phyloP scores from a whole-genome alignment of 2,329 filamentous ascomycete species.

The Rosellinia necatrix region DNA sequence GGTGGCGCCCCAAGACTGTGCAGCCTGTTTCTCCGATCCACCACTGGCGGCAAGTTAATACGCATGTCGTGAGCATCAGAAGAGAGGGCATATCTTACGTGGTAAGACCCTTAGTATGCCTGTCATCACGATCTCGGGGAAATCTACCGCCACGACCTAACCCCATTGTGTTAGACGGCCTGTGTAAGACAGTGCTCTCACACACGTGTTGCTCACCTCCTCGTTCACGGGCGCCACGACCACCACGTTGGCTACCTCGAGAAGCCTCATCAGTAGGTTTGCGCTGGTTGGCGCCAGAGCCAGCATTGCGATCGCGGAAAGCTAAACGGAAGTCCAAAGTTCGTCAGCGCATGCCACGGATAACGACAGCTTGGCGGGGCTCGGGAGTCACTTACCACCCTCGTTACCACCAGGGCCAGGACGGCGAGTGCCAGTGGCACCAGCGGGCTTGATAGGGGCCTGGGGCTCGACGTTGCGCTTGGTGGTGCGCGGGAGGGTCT shows the following conservation, averaged over 20 bases:
- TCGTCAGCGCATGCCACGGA: conserved; percentile 5
- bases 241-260: conserved; percentile 61
- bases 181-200: neutral
- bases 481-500: conserved; percentile 71
- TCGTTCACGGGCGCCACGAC: conserved; percentile 66
- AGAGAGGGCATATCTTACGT: conserved; percentile 47
- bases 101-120: conserved; percentile 54
- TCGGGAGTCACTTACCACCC: conserved; percentile 69
- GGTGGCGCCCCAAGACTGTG: conserved; percentile 84
- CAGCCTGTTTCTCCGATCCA: conserved; percentile 84
- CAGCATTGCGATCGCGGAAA: conserved; percentile 87
- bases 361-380: neutral
- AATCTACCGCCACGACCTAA: conserved; percentile 59
- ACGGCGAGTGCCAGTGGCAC: conserved; percentile 54
- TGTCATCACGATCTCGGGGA: conserved; percentile 60
- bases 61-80: neutral
- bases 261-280: conserved; percentile 74
- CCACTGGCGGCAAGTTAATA: conserved; percentile 46
- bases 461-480: conserved; percentile 88
- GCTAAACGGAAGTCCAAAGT: conserved; percentile 55
- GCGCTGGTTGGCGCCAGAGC: conserved; percentile 79
- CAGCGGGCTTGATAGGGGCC: conserved; percentile 57
- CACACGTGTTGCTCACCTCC: conserved; percentile 51
- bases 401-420: conserved; percentile 76
- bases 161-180: conserved; percentile 24